phyloP scores from a whole-genome alignment of 495 filamentous ascomycete species.

The Articulospora tetracladia region DNA sequence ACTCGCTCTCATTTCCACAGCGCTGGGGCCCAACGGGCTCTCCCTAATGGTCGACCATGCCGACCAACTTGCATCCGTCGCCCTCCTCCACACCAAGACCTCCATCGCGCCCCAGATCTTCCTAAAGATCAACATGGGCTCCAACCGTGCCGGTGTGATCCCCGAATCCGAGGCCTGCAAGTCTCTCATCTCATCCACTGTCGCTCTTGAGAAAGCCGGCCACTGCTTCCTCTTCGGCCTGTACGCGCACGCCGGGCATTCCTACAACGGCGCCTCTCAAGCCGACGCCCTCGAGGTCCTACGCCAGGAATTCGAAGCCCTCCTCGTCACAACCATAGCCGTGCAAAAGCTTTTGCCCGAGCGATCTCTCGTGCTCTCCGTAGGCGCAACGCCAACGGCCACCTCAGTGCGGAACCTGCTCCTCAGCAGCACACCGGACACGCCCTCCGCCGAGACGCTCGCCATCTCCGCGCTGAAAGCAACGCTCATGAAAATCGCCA shows the following conservation, averaged over 20 bases:
- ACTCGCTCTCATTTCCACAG: constrained; percentile 45
- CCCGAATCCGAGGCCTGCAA: constrained; percentile 47
- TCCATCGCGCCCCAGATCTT: constrained; percentile 51
- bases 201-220: constrained; percentile 36
- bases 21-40: constrained; percentile 50
- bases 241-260: constrained; percentile 78
- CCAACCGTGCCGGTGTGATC: constrained; percentile 67
- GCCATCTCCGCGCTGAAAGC: constrained; percentile 16
- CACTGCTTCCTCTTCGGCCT: constrained; percentile 54
- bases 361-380: constrained; percentile 56
- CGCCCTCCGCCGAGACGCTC: constrained; percentile 2
- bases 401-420: constrained; percentile 43
- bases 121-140: constrained; percentile 77
- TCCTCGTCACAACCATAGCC: constrained; percentile 43
- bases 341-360: constrained; percentile 27
- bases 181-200: constrained; percentile 44
- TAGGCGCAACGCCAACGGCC: constrained; percentile 80
- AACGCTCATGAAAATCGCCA: constrained; percentile 24
- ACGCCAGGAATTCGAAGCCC: constrained; percentile 54
- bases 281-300: constrained; percentile 55
- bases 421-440: neutral
- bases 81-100: constrained; percentile 32
- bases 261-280: constrained; percentile 51
- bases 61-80: constrained; percentile 49
- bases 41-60: constrained; percentile 72